A percentile compares a stretch with the other conserved stretches of the same genome.
Conservation (phyloP, 2,329 filamentous ascomycete genomes). For the Botryotinia globosa region DNA sequence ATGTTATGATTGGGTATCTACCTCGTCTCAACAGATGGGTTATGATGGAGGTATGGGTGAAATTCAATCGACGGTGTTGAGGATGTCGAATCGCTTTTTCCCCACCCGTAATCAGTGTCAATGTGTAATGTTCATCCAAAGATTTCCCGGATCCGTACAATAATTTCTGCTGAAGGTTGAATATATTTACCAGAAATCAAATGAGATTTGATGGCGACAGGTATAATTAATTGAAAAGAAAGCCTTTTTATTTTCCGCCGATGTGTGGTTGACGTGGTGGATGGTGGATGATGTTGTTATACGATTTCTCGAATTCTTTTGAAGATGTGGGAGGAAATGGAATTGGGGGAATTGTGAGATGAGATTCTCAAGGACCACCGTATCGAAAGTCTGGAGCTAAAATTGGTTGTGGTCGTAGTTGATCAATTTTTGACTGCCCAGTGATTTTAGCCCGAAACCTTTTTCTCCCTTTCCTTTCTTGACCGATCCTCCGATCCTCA, state of each 20-base stretch:
- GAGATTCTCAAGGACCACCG: background rate
- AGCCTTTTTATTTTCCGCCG: background rate
- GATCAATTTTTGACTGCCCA: background rate
- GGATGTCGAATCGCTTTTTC: background rate
- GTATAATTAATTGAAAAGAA: background rate
- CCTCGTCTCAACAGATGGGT: background rate
- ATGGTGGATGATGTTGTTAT: background rate
- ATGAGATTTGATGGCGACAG: background rate
- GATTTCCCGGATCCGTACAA: background rate
- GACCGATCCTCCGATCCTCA: background rate
- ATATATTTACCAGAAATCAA: background rate
- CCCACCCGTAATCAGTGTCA: slow-evolving; percentile 1
- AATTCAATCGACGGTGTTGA: background rate
- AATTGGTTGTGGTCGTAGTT: background rate
- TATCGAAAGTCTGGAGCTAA: slow-evolving; percentile 3
- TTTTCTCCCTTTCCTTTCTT: background rate
- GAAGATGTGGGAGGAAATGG: background rate
- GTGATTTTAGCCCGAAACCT: slow-evolving; percentile 1
- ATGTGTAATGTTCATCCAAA: slow-evolving; percentile 8
- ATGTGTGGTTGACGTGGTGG: background rate
- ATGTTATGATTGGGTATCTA: background rate
- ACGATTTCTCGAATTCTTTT: background rate
- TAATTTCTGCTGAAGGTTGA: background rate
- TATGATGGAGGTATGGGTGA: background rate
- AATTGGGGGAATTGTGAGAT: background rate